These are phyloP conservation scores for Sindora glabra DNA, from an alignment of 306 rosid species.

Conservation along the genomic window DNA sequence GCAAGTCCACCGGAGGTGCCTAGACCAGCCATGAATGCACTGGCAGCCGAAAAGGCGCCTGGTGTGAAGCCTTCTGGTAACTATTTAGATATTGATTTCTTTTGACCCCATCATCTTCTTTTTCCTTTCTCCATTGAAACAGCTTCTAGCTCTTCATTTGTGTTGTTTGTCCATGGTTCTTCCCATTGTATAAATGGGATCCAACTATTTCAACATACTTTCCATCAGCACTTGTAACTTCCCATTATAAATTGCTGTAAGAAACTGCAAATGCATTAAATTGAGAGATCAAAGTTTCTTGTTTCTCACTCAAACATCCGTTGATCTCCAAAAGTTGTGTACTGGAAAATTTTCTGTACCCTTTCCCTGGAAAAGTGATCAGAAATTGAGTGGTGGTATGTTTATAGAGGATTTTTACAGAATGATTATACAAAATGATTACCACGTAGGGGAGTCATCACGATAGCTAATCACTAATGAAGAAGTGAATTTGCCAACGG, in stretches of 20 bases:
- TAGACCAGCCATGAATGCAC: slow-evolving; percentile 37
- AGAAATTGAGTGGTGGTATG: no score
- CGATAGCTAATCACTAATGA: no score
- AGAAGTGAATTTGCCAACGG: no score
- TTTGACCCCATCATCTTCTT: slow-evolving; percentile 38
- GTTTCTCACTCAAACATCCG: slow-evolving; percentile 14
- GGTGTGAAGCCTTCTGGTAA: slow-evolving; percentile 86
- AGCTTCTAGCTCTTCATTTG: slow-evolving; percentile 27
- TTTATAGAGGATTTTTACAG: no score
- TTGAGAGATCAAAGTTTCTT: slow-evolving; percentile 43
- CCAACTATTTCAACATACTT: slow-evolving; percentile 13
- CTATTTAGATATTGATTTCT: slow-evolving; percentile 94
- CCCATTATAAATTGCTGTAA: slow-evolving; percentile 24
- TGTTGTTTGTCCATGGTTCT: slow-evolving; percentile 39
- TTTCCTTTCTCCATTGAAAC: slow-evolving; percentile 24
- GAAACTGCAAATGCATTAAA: slow-evolving; percentile 28
- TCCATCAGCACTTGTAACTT: slow-evolving; percentile 30
- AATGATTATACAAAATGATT: no score
- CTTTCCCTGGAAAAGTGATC: no score
- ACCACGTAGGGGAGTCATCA: no score
- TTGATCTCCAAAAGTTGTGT: no score
- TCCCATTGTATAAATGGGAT: slow-evolving; percentile 40
- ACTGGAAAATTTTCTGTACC: no score
- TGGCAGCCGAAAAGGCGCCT: slow-evolving; percentile 37
- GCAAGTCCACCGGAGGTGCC: slow-evolving; percentile 85